Base-by-base conservation (phyloP, 345 rosid genomes). In the Salix viminalis region DNA sequence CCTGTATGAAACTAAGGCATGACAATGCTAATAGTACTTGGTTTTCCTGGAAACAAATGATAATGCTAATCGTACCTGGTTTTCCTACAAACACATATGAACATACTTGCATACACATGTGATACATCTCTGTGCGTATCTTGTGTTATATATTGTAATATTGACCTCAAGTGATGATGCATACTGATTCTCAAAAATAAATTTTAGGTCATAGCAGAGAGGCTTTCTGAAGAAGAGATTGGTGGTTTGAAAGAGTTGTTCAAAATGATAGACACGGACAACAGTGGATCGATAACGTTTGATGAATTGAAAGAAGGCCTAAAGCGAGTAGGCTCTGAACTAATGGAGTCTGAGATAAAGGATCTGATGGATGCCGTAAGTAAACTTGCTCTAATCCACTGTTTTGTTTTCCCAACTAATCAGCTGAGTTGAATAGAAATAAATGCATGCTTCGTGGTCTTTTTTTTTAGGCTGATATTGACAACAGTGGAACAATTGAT, bases 291-390 rank as follows among this genome's bases (percentile, higher is more conserved):
- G 50, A 91, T 91, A 74, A 91, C 94, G 3, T 89, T 88, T 79
- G 94, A 91, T 73, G 94, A 91, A 86, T 68, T 91, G 58, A 90
- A 88, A 79, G 91, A 85, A 23, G 85, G 87, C 75, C 65, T 89
- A 76, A 89, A 50, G 56, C 84, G 86, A 77, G 91, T 91, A 32
- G 94, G 97, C 19, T 87, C 92, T 66, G 90, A 91, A 76, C 94
- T 91, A 64, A 90, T 89, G 92, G 97, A 91, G 80, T 89, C 97
- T 6, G 97, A 91, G 80, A 91, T 91, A 82, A 87, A 83, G 79
- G 94, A 89, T 84, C 87, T 91, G 80, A 82, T 91, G 89, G 79
- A 82, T 24, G 94, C 97, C 8, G 97, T 91, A 85, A 87, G 79
- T 68, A 66, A 68, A 73, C 5, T 65, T n/a, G n/a, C 5, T 79